Conservation (phyloP, 306 rosid genomes). For the Prunus mongolica region DNA sequence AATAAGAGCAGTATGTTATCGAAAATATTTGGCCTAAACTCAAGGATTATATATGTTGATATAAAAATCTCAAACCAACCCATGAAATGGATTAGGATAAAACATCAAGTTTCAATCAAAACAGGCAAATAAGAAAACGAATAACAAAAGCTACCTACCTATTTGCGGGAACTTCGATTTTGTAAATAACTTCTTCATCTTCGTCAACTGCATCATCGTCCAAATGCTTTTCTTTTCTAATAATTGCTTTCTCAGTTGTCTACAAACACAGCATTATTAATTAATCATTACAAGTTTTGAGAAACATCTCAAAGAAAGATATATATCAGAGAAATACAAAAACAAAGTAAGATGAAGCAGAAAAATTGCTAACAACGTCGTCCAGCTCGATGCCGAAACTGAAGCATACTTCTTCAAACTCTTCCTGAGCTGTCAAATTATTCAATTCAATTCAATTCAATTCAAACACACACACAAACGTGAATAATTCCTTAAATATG, state of each 20-base stretch:
- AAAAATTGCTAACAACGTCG: conserved; percentile 59
- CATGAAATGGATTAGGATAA: background rate
- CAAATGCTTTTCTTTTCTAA: conserved; percentile 80
- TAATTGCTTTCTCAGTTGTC: conserved; percentile 90
- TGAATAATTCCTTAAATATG: background rate
- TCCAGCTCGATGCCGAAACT: conserved; percentile 90
- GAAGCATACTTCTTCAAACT: conserved; percentile 88
- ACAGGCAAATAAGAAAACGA: background rate
- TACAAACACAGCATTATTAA: conserved; percentile 1
- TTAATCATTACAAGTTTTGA: background rate
- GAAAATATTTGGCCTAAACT: background rate
- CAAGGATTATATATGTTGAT: background rate
- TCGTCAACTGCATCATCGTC: conserved; percentile 42
- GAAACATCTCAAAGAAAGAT: too few species aligned
- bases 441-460: conserved; percentile 4
- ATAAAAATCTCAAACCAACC: background rate
- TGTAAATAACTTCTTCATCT: conserved; percentile 60
- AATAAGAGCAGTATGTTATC: background rate
- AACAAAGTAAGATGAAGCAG: background rate
- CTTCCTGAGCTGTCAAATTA: conserved; percentile 62
- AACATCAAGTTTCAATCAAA: background rate
- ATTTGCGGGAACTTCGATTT: conserved; percentile 89
- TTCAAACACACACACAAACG: background rate
- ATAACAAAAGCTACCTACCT: conserved; percentile 44
- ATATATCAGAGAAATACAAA: background rate